Conservation (phyloP, 2,329 filamentous ascomycete genomes). For the Sclerotinia minor region DNA sequence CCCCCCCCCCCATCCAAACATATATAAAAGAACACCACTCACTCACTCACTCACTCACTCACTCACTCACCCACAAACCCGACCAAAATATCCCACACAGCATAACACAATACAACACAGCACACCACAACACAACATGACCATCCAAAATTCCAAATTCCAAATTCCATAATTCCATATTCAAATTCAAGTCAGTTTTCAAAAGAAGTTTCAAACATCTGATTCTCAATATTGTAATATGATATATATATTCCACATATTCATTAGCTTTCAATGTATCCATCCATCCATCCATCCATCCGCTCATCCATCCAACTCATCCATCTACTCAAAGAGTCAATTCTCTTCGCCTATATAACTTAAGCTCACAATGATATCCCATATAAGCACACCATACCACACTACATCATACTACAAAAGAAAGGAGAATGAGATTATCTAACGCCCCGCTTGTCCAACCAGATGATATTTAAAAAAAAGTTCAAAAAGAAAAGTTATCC, state of each 20-base stretch:
- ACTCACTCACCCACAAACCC: no score
- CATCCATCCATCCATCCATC: not conserved
- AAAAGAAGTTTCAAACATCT: not conserved
- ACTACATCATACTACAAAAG: not conserved
- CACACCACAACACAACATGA: no score
- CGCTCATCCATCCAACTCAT: not conserved
- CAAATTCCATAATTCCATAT: not conserved
- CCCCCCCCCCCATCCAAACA: no score
- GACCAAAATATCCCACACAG: not conserved
- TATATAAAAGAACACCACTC: no score
- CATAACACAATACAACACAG: no score
- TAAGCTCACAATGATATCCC: not conserved
- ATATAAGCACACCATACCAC: not conserved
- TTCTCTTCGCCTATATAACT: not conserved
- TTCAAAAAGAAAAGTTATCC: not conserved
- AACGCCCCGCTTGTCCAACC: conserved; percentile 20
- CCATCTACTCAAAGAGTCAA: no score
- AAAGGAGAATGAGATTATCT: conserved; percentile 7
- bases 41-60: no score
- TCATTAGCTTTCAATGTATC: not conserved
- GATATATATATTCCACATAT: not conserved
- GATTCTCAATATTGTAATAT: not conserved
- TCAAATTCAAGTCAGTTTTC: no score
- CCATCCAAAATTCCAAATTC: not conserved
- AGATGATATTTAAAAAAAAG: conserved; percentile 21